Evolutionary conservation across 306 rosid species (phyloP).

Genomic region (Sicyos baderoa): DNA sequence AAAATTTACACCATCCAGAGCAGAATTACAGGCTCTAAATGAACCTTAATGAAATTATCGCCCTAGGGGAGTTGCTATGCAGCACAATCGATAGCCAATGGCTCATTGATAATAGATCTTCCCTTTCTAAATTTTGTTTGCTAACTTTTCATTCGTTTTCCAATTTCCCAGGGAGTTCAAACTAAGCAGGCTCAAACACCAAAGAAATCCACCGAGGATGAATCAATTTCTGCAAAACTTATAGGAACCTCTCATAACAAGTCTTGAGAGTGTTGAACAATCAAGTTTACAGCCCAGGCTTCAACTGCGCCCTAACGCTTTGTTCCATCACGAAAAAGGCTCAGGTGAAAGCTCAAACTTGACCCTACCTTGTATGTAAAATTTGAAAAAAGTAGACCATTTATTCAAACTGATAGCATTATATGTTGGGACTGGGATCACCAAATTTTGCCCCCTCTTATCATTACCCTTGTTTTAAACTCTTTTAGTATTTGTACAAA

Average conservation of each 20-base stretch:
- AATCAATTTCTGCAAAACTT: constrained; percentile 19
- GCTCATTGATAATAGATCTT: neutral
- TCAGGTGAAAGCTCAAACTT: neutral
- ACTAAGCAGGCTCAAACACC: constrained; percentile 34
- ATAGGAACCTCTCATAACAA: constrained; percentile 24
- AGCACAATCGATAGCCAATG: too few species aligned
- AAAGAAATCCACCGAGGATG: constrained; percentile 42
- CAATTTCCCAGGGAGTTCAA: constrained; percentile 52
- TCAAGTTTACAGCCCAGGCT: neutral
- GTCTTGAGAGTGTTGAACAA: constrained; percentile 15
- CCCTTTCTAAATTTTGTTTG: too few species aligned
- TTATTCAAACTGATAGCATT: neutral
- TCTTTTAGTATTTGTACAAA: neutral
- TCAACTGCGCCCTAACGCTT: neutral
- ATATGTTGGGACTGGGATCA: neutral
- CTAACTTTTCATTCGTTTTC: neutral
- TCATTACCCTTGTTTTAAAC: neutral
- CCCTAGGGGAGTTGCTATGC: too few species aligned
- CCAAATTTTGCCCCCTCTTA: constrained; percentile 12
- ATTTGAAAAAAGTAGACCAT: neutral
- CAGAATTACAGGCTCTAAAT: too few species aligned
- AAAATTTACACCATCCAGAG: too few species aligned
- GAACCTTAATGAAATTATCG: too few species aligned
- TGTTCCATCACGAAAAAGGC: neutral
- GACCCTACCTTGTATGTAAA: constrained; percentile 1